Conservation (phyloP, 441 rosid genomes). For the Populus trichocarpa region DNA sequence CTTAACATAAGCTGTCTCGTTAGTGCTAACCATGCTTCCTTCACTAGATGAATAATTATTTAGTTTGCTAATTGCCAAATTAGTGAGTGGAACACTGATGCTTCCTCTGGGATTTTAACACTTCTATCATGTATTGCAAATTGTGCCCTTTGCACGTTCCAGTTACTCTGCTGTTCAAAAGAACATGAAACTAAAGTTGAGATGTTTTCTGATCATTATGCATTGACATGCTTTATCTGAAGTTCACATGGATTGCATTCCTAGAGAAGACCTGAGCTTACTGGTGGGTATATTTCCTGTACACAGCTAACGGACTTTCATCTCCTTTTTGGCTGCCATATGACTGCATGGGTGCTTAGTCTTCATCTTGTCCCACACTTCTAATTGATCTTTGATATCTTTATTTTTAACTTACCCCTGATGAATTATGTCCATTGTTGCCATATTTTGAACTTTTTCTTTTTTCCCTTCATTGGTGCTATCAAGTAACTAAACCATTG, state of each 20-base stretch:
- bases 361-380: neutral
- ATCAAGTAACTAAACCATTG: neutral
- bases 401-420: neutral
- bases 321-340: neutral
- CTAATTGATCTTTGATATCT: neutral
- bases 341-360: neutral
- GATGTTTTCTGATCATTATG: neutral
- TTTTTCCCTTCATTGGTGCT: neutral
- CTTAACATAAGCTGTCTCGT: neutral
- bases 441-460: neutral
- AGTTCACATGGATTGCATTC: neutral
- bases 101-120: neutral
- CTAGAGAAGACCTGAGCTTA: neutral
- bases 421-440: neutral
- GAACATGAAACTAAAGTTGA: neutral
- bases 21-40: neutral
- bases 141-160: neutral
- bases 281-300: neutral
- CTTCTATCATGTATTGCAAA: neutral
- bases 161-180: neutral
- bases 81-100: neutral
- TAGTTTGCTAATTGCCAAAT: neutral
- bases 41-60: neutral
- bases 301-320: neutral
- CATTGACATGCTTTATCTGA: neutral